Evolutionary conservation across 805 yeast species (phyloP), one percentile per base, ranked within the genome.

Genomic region (Vanderwaltozyma yarrowii): DNA sequence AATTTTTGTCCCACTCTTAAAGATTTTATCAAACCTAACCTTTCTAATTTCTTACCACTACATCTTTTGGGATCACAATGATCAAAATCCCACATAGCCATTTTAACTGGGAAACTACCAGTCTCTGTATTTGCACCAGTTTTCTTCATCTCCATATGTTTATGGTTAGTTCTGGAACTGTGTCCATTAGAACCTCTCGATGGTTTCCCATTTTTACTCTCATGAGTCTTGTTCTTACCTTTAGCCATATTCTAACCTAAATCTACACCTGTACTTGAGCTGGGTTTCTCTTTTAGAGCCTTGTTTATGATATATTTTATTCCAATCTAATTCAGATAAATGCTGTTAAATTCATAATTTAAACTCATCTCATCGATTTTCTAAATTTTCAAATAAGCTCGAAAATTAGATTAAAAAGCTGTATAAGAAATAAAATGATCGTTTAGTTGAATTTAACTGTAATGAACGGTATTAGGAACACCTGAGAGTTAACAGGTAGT

Each of bases 41-140:
- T 69, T 52, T 86, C 96, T 23, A 92, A 67, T 57, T 87, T 88
- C 65, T 92, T 92, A 15, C 98, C 98, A 47, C 94, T 80, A 58
- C 98, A 92, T 55, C 96, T 71, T 56, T 92, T 92, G 1, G 98
- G 98, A 62, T 92, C 98, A 65, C 98, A 92, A 56, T 92, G 98
- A 47, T 88, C 95, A 55, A 92, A 92, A 59, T 92, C 98, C 96
- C 98, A 89, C 98, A 89, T 89, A 14, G 96, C 96, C 45, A 88
- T 60, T 52, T 85, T 87, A 25, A 81, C 80, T 1, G 94, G 95
- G 53, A 85, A 83, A 36, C 70, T 64, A 2, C 45, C 45, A 62
- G 9, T 12, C 13, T 48, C 17, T 62, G 66, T 37, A 56, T 33
- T 42, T 11, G 48, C 43, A 3, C 45, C 50, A 18, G 46, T 46